These are phyloP conservation scores for Tolypocladium paradoxum DNA, from an alignment of 2,329 filamentous ascomycete genomes.

Conservation along the genomic window DNA sequence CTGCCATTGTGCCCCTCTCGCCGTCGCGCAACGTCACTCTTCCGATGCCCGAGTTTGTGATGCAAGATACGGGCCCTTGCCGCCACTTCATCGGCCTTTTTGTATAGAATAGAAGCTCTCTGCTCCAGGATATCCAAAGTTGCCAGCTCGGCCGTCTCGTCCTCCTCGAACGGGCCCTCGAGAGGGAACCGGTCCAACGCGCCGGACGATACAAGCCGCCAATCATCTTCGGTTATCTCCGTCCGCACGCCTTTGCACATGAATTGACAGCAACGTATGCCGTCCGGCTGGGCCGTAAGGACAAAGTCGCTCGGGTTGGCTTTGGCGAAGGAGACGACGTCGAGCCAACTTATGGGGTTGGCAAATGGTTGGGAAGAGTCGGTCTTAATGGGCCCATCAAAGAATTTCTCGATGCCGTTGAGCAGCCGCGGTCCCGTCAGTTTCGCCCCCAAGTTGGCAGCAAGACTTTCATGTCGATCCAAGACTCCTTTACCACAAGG, in stretches of 20 bases:
- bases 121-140: constrained; percentile 77
- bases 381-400: constrained; percentile 64
- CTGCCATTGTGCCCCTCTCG: constrained; percentile 19
- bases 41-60: constrained; percentile 48
- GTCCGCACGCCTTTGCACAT: constrained; percentile 70
- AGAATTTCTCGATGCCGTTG: constrained; percentile 76
- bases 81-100: constrained; percentile 65
- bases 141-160: constrained; percentile 75
- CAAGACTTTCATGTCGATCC: constrained; percentile 76
- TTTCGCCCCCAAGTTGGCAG: constrained; percentile 73
- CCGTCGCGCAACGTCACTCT: constrained; percentile 18
- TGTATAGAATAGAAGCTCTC: constrained; percentile 65
- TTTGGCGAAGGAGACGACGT: constrained; percentile 76
- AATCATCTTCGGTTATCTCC: constrained; percentile 83
- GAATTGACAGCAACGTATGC: constrained; percentile 67
- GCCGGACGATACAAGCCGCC: constrained; percentile 70
- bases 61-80: constrained; percentile 61
- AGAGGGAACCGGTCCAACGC: constrained; percentile 71
- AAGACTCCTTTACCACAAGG: constrained; percentile 48
- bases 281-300: constrained; percentile 57
- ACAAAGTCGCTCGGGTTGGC: constrained; percentile 70
- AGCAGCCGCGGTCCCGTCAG: constrained; percentile 73
- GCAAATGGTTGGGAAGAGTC: constrained; percentile 44
- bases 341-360: constrained; percentile 65
- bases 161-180: constrained; percentile 70